Evolutionary conservation across 73 alveolate genomes (phyloP).

Genomic region (Tetrahymena borealis): DNA sequence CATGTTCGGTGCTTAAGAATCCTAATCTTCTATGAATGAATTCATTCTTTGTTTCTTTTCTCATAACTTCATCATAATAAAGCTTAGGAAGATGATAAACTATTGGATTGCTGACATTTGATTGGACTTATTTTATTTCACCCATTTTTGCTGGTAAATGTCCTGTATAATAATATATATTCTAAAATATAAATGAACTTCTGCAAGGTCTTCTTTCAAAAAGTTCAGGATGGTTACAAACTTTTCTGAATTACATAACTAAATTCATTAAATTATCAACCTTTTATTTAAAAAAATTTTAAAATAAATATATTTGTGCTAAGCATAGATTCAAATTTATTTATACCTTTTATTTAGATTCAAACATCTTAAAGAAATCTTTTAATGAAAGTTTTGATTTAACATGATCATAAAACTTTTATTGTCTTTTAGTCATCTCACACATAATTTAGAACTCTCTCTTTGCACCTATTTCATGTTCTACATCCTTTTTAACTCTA

Average conservation of each 20-base stretch:
- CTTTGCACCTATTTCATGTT: slow-evolving; percentile 93
- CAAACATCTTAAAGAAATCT: slow-evolving; percentile 86
- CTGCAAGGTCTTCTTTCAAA: slow-evolving; percentile 91
- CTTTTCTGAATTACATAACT: slow-evolving; percentile 94
- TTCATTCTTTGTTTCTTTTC: background rate
- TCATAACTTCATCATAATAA: slow-evolving; percentile 67
- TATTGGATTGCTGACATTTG: slow-evolving; percentile 57
- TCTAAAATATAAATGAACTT: slow-evolving; percentile 76
- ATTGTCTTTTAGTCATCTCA: slow-evolving; percentile 92
- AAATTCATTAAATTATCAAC: slow-evolving; percentile 94
- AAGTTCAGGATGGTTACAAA: slow-evolving; percentile 96
- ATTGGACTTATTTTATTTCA: slow-evolving; percentile 33
- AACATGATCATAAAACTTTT: slow-evolving; percentile 79
- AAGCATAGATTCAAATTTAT: no score
- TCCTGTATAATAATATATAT: slow-evolving; percentile 54
- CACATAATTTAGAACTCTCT: slow-evolving; percentile 81
- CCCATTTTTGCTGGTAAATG: slow-evolving; percentile 30
- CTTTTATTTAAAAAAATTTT: background rate
- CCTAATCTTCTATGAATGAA: background rate
- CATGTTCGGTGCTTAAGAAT: background rate
- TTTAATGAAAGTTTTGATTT: slow-evolving; percentile 83
- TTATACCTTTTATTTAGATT: slow-evolving; percentile 66
- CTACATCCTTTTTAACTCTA: slow-evolving; percentile 94
- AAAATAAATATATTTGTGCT: no score
- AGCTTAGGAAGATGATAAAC: slow-evolving; percentile 70